Evolutionary conservation across 352 stramenopile genomes (phyloP), one percentile per base, ranked within the genome.

Genomic region (Globisporangium lucens): DNA sequence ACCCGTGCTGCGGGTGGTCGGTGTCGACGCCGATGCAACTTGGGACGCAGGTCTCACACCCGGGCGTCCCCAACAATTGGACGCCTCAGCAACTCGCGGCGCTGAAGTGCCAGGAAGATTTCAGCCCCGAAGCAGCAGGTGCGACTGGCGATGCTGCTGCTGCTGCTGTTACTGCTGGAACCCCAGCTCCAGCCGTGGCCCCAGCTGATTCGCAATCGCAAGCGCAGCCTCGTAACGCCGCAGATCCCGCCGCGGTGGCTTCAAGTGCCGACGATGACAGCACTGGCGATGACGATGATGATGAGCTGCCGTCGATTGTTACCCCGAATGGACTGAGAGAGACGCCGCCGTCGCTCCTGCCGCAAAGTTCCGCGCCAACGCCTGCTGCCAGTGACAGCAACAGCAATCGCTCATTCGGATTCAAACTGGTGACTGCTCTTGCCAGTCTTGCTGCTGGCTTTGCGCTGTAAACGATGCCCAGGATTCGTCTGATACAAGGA

Each of bases 1-100:
- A 98, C 63, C 88, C 89, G 12, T 91, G 87, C 71, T 98, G 91
- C 67, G 66, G 67, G 8, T 97, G 88, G 88, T 69, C 57, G 10
- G 35, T 13, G 9, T 22, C 56, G 12, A n/a, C 15, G 33, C 17
- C 27, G 9, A 15, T 29, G 27, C 43, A 69, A 15, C 27, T 64
- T 10, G 49, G 43, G 1, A 20, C 41, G 12, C 38, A 70, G 24
- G 43, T 77, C 1, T 74, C 75, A 5, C 75, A 82, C 30, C 75
- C 75, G 10, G 75, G 73, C 3, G 63, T 78, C 41, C 30, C 60
- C 13, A 74, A 82, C 41, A n/a, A 55, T 17, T 82, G 75, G 52
- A 72, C 75, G 0, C 22, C 29, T 1, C 24, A 47, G 8, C 67
- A 79, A 22, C 59, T 82, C 41, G 49, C 55, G 29, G 52, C 79